Percentiles rank a stretch among this genome's conserved stretches.
phyloP scores from a whole-genome alignment of 345 rosid genomes.

The Camelina hispida region DNA sequence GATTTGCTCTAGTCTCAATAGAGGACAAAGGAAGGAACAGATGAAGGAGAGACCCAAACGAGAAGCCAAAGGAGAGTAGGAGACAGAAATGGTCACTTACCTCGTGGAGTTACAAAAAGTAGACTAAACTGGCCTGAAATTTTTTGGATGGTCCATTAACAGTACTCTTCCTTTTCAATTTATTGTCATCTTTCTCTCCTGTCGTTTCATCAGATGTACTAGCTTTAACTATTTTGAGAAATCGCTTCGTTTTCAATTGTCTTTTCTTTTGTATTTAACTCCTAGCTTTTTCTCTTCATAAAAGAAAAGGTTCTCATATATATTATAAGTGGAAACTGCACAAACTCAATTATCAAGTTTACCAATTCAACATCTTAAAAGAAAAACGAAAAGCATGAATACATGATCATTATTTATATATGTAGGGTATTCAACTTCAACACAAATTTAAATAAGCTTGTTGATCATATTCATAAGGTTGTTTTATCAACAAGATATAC shows the following conservation, averaged over 20 bases:
- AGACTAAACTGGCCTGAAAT: constrained; percentile 38
- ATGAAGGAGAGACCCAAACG: constrained; percentile 36
- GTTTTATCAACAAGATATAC: too few species aligned
- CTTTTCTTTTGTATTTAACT: neutral
- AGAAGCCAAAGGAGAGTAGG: constrained; percentile 41
- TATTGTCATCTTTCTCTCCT: constrained; percentile 35
- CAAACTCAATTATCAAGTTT: constrained; percentile 17
- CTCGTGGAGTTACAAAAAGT: constrained; percentile 40
- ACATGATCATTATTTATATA: neutral
- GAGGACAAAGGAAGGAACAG: constrained; percentile 17
- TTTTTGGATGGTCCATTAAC: constrained; percentile 34
- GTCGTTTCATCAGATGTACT: constrained; percentile 35
- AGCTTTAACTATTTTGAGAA: constrained; percentile 26
- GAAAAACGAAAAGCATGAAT: neutral
- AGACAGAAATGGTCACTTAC: constrained; percentile 44
- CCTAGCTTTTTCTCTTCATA: neutral
- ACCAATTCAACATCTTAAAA: neutral
- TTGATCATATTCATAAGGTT: too few species aligned
- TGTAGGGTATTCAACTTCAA: neutral
- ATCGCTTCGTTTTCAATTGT: constrained; percentile 16
- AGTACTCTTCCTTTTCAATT: constrained; percentile 18
- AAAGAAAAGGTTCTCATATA: neutral
- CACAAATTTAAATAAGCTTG: neutral
- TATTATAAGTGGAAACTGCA: constrained; percentile 8
- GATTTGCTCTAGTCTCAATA: neutral